Percentiles rank a stretch among this genome's conserved stretches.
These are phyloP conservation scores for Coccomyxa sp. DNA, from an alignment of 139 green algal species.

Conservation along the genomic window DNA sequence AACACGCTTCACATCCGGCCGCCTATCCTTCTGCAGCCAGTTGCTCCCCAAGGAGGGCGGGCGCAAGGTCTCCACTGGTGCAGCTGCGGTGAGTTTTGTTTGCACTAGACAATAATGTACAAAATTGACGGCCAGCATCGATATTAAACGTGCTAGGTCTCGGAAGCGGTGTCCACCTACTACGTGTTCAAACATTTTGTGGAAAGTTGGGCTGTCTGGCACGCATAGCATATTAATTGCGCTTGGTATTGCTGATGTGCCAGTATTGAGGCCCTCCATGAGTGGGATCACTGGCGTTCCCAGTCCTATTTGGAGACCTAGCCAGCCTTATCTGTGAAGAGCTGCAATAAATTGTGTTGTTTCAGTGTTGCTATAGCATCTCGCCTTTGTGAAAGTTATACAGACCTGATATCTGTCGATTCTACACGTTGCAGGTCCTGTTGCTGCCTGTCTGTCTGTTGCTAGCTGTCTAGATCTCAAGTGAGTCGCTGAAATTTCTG, in stretches of 20 bases:
- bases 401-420: not conserved
- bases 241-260: not conserved
- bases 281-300: not conserved
- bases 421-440: not conserved
- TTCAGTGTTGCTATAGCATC: not conserved
- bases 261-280: not conserved
- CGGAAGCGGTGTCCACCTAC: not conserved
- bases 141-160: too few species aligned
- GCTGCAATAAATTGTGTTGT: not conserved
- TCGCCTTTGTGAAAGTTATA: not conserved
- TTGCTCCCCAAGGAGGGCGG: not conserved
- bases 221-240: not conserved
- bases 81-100: not conserved
- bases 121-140: not conserved
- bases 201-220: not conserved
- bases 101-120: not conserved
- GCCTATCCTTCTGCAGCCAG: not conserved
- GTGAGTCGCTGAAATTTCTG: not conserved
- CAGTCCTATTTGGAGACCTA: not conserved
- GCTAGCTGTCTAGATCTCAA: not conserved
- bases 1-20: not conserved
- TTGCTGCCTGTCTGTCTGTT: too few species aligned
- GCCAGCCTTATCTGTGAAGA: not conserved
- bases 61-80: not conserved
- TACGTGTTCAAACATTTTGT: not conserved